Conservation (phyloP, 306 rosid genomes). For the Spatholobus suberectus region DNA sequence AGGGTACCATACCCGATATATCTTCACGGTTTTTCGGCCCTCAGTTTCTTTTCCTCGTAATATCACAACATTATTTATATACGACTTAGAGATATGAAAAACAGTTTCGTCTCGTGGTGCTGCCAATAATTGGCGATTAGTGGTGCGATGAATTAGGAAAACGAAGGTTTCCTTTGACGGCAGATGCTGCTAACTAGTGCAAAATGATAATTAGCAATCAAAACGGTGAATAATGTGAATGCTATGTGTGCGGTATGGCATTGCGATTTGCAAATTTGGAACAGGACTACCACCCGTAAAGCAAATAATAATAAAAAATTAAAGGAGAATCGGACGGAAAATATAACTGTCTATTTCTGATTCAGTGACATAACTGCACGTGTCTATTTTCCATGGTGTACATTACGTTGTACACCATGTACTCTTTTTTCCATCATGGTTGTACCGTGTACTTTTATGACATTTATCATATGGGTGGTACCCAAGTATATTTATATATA, state of each 20-base stretch:
- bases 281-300: not conserved
- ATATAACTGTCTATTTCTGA: not conserved
- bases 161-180: not conserved
- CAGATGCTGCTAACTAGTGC: not conserved
- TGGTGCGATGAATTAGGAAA: not conserved
- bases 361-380: slow-evolving; percentile 26
- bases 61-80: not conserved
- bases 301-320: not conserved
- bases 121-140: not conserved
- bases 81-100: not conserved
- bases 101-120: not conserved
- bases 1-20: too few relatives aligned
- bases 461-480: not conserved
- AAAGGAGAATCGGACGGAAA: not conserved
- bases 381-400: slow-evolving; percentile 29
- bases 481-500: not conserved
- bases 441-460: slow-evolving; percentile 41
- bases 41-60: not conserved
- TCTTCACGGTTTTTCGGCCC: not conserved
- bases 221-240: slow-evolving; percentile 14
- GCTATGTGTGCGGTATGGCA: not conserved
- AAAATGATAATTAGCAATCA: not conserved
- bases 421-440: slow-evolving; percentile 28
- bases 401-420: slow-evolving; percentile 35
- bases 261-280: not conserved